Evolutionary conservation across 257 asterid genomes (phyloP), one percentile per base, ranked within the genome.

Genomic region (Solanum pennellii): DNA sequence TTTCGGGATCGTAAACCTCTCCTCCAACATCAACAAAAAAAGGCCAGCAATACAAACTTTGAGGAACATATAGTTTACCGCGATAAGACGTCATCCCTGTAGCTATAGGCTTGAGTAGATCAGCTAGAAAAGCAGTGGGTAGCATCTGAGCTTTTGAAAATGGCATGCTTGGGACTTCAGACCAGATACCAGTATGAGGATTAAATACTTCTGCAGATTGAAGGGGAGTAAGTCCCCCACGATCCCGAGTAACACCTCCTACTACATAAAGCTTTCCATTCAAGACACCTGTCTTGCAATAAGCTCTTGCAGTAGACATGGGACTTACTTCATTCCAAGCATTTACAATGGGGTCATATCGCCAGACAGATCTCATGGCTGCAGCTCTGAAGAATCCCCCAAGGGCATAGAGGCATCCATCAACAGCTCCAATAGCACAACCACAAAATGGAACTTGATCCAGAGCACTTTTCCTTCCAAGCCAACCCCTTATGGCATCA

Each of bases 11-110:
- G 75, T 93, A 96, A 3, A 95, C 98, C 89, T 96, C 98, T 72
- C 99, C 99, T 10, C 99, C 99, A 45, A 95, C 98, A 89, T 96
- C 99, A 42, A 96, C 98, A 23, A 95, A 95, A 89, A 96, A 95
- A 0, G 98, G 99, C 98, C 98, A 95, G 87, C 98, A 95, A 56
- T 95, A 95, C 83, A 96, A 91, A 87, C 98, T 96, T 88, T 96
- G 98, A 82, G 99, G 97, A 85, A 96, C 98, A 25, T 95, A 96
- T 21, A 96, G 76, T 88, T 94, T 96, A 80, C 99, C 98, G 83
- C 92, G 90, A 45, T 95, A 96, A 5, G 98, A 88, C 21, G 98
- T 94, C 94, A 96, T 92, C 80, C 99, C 99, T 1, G 99, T 96
- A 5, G 99, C 99, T 14, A 96, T 94, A 42, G 99, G 99, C 91